These are phyloP conservation scores for Wickerhamomyces sydowiorum DNA, from an alignment of 805 yeast genomes.

Conservation along the genomic window DNA sequence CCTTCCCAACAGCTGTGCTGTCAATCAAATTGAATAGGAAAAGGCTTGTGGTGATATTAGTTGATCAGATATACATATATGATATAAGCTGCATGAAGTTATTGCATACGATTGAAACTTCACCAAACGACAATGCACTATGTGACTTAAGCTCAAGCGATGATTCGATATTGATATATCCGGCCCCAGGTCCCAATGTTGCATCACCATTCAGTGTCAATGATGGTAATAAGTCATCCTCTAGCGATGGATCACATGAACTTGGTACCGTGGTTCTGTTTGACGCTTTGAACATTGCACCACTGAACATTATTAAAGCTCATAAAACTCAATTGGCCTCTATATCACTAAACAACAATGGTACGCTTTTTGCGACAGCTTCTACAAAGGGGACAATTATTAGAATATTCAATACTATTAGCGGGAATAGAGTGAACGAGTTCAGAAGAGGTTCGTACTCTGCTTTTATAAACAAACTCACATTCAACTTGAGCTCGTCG, in stretches of 20 bases:
- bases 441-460: conserved; percentile 77
- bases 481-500: conserved; percentile 43
- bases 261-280: conserved; percentile 54
- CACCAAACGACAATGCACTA: conserved; percentile 34
- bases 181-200: conserved; percentile 35
- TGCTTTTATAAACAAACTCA: conserved; percentile 46
- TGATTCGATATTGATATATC: conserved; percentile 48
- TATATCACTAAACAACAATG: conserved; percentile 66
- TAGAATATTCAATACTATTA: conserved; percentile 64
- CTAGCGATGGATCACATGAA: neutral
- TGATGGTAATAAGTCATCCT: conserved; percentile 1
- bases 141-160: conserved; percentile 33
- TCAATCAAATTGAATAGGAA: conserved; percentile 77
- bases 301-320: conserved; percentile 77
- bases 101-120: conserved; percentile 60
- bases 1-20: conserved; percentile 73
- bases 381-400: conserved; percentile 88
- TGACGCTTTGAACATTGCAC: conserved; percentile 69
- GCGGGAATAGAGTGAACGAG: conserved; percentile 54
- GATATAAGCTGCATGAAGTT: conserved; percentile 88
- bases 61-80: conserved; percentile 80
- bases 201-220: conserved; percentile 12
- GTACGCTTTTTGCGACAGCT: conserved; percentile 80
- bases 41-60: conserved; percentile 68
- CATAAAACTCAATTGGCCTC: conserved; percentile 75